Percentiles rank a stretch among this genome's conserved stretches.
These are phyloP conservation scores for Lachnellula cervina DNA, from an alignment of 2,329 filamentous ascomycete genomes.

Conservation along the genomic window DNA sequence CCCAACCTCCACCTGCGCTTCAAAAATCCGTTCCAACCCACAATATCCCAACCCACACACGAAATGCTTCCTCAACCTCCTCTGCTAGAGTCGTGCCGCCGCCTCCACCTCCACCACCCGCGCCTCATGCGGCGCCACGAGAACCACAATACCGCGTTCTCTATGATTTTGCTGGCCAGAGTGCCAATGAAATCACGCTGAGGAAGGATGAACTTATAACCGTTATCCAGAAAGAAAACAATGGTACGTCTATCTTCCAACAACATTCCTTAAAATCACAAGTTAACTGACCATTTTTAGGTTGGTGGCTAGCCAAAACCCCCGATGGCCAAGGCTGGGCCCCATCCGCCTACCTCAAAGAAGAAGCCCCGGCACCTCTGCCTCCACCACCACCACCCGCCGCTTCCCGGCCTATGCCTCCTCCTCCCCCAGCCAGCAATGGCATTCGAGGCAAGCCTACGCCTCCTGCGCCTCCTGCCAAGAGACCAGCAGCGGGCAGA, in stretches of 20 bases:
- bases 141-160: constrained; percentile 84
- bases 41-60: constrained; percentile 45
- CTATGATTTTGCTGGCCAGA: constrained; percentile 86
- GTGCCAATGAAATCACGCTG: constrained; percentile 79
- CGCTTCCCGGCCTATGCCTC: constrained; percentile 35
- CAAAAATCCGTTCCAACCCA: constrained; percentile 17
- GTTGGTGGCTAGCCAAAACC: constrained; percentile 93
- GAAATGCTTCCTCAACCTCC: constrained; percentile 50
- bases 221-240: constrained; percentile 89
- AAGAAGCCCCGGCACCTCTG: constrained; percentile 60
- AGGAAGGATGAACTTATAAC: constrained; percentile 76
- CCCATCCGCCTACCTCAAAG: constrained; percentile 89
- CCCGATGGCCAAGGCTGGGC: constrained; percentile 77
- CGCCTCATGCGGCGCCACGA: constrained; percentile 57
- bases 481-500: constrained; percentile 66
- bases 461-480: constrained; percentile 52
- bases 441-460: constrained; percentile 31
- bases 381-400: constrained; percentile 57
- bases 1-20: constrained; percentile 29
- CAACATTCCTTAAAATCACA: neutral
- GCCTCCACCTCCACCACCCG: constrained; percentile 54
- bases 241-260: constrained; percentile 58
- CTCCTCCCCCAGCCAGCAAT: constrained; percentile 17
- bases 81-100: constrained; percentile 48
- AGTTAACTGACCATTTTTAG: constrained; percentile 46